Conservation (phyloP, 163 green algal species). For the Chlamydomonas reinhardtii region DNA sequence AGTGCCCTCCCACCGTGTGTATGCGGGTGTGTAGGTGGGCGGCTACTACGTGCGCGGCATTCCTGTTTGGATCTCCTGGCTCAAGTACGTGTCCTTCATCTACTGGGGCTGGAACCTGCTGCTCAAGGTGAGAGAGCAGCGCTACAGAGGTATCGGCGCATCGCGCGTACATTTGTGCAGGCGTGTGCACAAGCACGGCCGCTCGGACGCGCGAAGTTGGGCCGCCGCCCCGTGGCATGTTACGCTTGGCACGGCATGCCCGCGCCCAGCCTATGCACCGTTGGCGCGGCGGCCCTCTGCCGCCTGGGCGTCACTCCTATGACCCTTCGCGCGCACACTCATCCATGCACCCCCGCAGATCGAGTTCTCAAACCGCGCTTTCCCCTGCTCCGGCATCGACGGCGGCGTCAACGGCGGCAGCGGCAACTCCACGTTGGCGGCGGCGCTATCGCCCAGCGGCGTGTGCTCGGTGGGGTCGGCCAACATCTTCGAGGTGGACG, state of each 20-base stretch:
- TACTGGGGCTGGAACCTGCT: constrained; percentile 70
- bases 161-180: too few species aligned
- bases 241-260: too few species aligned
- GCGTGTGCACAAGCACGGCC: too few species aligned
- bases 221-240: too few species aligned
- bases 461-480: background rate
- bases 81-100: constrained; percentile 84
- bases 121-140: constrained; percentile 62
- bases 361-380: constrained; percentile 47
- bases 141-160: too few species aligned
- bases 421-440: background rate
- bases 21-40: too few species aligned
- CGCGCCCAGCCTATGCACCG: too few species aligned
- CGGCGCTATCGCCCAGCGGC: background rate
- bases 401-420: background rate
- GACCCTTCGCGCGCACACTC: too few species aligned
- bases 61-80: constrained; percentile 72
- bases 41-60: constrained; percentile 85
- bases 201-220: too few species aligned
- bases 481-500: background rate
- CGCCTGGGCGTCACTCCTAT: too few species aligned
- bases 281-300: too few species aligned
- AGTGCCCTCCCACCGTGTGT: too few species aligned
- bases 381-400: background rate
- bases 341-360: constrained; percentile 6